Percentiles rank a stretch among this genome's conserved stretches.
Conservation (phyloP, 1,284 basidiomycete genomes). For the Sporisorium scitamineum region DNA sequence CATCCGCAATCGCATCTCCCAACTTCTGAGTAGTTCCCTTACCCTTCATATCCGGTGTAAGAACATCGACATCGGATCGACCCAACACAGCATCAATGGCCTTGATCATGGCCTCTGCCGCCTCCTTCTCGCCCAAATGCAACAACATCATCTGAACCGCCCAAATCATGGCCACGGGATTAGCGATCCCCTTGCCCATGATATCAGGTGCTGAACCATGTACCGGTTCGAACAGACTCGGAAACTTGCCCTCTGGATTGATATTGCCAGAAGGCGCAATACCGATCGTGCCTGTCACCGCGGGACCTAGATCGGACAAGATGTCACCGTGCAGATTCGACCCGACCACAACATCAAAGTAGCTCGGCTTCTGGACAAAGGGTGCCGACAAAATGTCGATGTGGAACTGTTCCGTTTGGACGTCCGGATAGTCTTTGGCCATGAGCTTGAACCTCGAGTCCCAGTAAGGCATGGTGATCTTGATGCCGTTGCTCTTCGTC, state of each 20-base stretch:
- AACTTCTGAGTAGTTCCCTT: constrained; percentile 34
- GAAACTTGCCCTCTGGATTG: constrained; percentile 72
- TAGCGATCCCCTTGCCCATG: constrained; percentile 60
- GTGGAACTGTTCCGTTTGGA: constrained; percentile 67
- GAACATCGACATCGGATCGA: constrained; percentile 4
- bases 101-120: constrained; percentile 72
- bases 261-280: constrained; percentile 75
- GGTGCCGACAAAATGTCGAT: constrained; percentile 73
- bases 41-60: constrained; percentile 54
- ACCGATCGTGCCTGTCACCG: constrained; percentile 75
- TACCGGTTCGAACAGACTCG: constrained; percentile 72
- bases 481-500: constrained; percentile 69
- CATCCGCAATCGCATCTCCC: constrained; percentile 46
- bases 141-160: constrained; percentile 75
- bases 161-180: constrained; percentile 74
- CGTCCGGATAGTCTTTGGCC: constrained; percentile 73
- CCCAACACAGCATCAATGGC: constrained; percentile 72
- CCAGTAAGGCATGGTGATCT: constrained; percentile 67
- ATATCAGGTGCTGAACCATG: constrained; percentile 43
- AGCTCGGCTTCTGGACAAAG: constrained; percentile 74
- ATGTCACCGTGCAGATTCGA: constrained; percentile 75
- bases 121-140: constrained; percentile 73
- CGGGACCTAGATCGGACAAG: constrained; percentile 74
- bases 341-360: constrained; percentile 74
- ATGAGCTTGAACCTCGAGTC: constrained; percentile 72